Evolutionary conservation across 1,284 basidiomycete species (phyloP), one percentile per base, ranked within the genome.

Genomic region (Dichomitus squalens): DNA sequence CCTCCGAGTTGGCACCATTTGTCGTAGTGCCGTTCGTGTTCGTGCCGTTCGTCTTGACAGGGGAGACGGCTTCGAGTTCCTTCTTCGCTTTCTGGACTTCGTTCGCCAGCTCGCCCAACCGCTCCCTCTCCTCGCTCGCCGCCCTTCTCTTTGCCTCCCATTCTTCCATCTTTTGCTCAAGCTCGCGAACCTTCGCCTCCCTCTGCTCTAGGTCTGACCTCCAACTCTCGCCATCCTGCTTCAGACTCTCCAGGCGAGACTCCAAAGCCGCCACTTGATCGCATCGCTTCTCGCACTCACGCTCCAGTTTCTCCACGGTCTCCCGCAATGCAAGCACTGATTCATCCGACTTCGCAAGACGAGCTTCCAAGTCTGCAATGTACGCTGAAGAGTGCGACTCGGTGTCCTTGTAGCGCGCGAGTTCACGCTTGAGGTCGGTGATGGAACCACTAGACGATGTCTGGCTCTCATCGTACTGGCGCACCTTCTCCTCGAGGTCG

Each of bases 401-500:
- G 1, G 81, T 74, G 51, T 96, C 92, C 69, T 87, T 92, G 73
- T 88, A 87, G 49, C 87, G 85, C 46, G 82, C 68, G 29, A 98
- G 79, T 73, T 98, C 95, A 62, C 90, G 88, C 70, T 87, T 89
- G 53, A 98, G 81, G 60, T 96, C 93, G 16, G 79, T 80, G 66
- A 96, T 81, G 2, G 89, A 88, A 65, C 89, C 87, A 56, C 83
- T 87, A 11, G 92, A 92, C 9, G 83, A 82, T 38, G 91, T 75
- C 20, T 88, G 88, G 4, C 83, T 85, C 65, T 96, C 93, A 64
- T 94, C 87, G 65, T 90, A 90, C 1, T 80, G 74, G 73, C 91
- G 93, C 70, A 98, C 86, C 73, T 93, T 93, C 64, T 89, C 86
- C 73, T 99, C 96, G 27, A 98, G 79, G 70, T 98, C 95, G 46